phyloP scores from a whole-genome alignment of 257 asterid genomes.

The Osmanthus fragrans region DNA sequence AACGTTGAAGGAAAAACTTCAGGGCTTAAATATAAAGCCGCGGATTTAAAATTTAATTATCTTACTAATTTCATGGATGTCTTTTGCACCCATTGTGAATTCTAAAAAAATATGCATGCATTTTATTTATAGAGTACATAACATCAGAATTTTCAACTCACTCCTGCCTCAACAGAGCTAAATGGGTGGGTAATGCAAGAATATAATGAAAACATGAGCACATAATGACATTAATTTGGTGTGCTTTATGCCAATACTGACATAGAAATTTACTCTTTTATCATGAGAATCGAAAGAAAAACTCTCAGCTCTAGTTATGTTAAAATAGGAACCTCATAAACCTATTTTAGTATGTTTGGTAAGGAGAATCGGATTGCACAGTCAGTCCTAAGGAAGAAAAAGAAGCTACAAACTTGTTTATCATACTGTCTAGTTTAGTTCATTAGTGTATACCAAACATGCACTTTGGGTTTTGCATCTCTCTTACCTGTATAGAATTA shows the following conservation, averaged over 20 bases:
- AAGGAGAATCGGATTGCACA: background rate
- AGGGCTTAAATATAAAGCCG: background rate
- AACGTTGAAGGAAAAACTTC: background rate
- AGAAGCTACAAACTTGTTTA: background rate
- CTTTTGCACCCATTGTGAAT: background rate
- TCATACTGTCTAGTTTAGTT: background rate
- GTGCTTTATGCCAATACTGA: background rate
- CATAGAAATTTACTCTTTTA: background rate
- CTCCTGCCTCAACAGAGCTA: background rate
- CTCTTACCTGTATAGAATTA: conserved; percentile 71
- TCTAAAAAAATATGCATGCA: background rate
- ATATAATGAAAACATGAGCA: background rate
- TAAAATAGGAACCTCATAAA: background rate
- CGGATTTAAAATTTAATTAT: too few relatives aligned
- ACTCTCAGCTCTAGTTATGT: background rate
- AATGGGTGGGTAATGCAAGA: background rate
- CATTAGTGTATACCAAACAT: background rate
- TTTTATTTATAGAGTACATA: background rate
- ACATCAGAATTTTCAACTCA: background rate
- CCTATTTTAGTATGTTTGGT: background rate
- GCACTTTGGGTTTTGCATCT: background rate
- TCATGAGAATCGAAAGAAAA: background rate
- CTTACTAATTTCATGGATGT: background rate
- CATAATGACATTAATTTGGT: background rate
- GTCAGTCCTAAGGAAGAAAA: background rate